Base-by-base conservation (phyloP, 2,329 filamentous ascomycete genomes). In the Nemania diffusa region DNA sequence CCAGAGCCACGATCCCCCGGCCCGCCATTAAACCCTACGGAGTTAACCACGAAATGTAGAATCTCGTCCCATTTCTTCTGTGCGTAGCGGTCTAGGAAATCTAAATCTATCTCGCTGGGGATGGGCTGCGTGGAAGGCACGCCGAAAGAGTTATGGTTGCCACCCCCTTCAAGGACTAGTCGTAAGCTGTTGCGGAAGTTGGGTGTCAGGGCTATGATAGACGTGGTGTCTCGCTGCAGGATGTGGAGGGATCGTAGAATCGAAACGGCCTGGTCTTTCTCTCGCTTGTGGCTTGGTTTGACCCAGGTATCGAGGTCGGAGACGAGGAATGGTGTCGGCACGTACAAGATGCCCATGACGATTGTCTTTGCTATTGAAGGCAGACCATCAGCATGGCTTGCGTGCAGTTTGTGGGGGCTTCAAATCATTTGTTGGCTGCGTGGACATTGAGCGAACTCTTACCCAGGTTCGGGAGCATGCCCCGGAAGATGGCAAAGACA, bases 401-500 rank as follows among this genome's bases (percentile, higher is more conserved):
- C n/a, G n/a, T 27, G n/a, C 17, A 22, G 9, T 26, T 8, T 34
- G 46, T 8, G 22, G 20, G 26, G 57, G 22, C 17, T 17, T 13
- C 29, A 37, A 22, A 8, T 37, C 2, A 20, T n/a, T 44, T 15
- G n/a, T 44, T 44, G 40, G 5, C 40, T 44, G 59, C 24, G n/a
- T 11, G 27, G 20, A 29, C 56, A 7, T 40, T n/a, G 20, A n/a
- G 7, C 29, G 34, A 44, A 17, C 44, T 27, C 74, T 83, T 84
- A 94, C 92, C 93, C 69, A 98, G 83, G 77, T 97, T 92, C 65
- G 96, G 93, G 65, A 99, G 87, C 94, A 99, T 97, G 82, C 96
- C 94, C 73, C 96, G 90, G 79, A 98, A 98, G 76, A 99, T 94
- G 72, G 96, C 96, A 72, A 99, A 89, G 42, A 94, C 92, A 1